A percentile compares a stretch with the other conserved stretches of the same genome.
Conservation (phyloP, 805 yeast genomes). For the Candida cerambycidarum region DNA sequence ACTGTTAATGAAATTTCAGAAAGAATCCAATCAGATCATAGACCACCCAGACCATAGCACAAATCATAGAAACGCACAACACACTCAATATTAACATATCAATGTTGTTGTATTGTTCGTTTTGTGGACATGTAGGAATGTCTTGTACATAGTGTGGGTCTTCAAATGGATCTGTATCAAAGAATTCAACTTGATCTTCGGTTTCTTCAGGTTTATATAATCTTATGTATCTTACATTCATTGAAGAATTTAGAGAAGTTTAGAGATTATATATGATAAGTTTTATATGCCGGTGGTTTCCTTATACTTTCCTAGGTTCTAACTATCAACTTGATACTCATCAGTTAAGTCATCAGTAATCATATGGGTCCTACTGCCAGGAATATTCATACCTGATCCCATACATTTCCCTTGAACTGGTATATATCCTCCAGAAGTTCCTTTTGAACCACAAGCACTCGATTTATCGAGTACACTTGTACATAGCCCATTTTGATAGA, state of each 20-base stretch:
- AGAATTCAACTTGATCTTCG: no score
- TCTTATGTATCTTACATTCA: no score
- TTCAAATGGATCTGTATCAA: no score
- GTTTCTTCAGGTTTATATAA: no score
- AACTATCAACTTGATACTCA: not conserved
- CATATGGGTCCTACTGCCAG: not conserved
- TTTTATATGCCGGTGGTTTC: no score
- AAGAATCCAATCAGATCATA: not conserved
- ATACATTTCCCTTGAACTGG: not conserved
- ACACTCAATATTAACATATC: not conserved
- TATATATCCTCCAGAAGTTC: not conserved
- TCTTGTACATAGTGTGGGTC: no score
- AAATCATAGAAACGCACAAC: not conserved
- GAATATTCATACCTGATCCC: not conserved
- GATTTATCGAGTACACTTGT: not conserved
- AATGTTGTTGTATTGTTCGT: not conserved
- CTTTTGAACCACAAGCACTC: not conserved
- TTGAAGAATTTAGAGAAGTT: no score
- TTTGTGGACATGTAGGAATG: not conserved
- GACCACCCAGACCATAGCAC: not conserved
- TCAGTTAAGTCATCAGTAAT: not conserved
- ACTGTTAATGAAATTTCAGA: no score
- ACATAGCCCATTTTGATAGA: slow-evolving; percentile 1
- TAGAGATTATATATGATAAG: no score
- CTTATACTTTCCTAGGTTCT: no score